phyloP scores from a whole-genome alignment of 2,329 filamentous ascomycete genomes.

The Torrubiella hemipterigena region DNA sequence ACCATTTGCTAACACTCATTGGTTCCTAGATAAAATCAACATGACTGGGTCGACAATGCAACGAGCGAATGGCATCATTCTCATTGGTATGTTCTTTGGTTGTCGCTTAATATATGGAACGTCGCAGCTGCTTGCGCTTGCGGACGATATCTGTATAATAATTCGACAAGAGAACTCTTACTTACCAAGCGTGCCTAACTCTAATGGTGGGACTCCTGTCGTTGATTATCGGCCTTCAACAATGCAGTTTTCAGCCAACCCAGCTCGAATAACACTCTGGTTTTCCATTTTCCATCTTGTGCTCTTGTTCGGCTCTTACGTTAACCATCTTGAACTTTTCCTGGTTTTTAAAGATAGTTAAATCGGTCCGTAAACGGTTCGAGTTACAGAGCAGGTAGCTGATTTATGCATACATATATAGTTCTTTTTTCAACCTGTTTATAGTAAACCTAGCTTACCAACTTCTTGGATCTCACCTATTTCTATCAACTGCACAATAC shows the following conservation, averaged over 20 bases:
- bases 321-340: constrained; percentile 70
- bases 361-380: constrained; percentile 66
- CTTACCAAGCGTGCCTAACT: constrained; percentile 18
- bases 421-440: too few species aligned
- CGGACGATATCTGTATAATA: constrained; percentile 54
- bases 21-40: constrained; percentile 80
- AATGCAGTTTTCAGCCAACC: constrained; percentile 29
- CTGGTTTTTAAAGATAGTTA: constrained; percentile 83
- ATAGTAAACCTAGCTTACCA: too few species aligned
- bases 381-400: too few species aligned
- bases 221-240: too few species aligned
- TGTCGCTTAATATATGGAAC: constrained; percentile 70
- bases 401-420: too few species aligned
- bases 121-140: constrained; percentile 57
- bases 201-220: too few species aligned
- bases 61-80: constrained; percentile 63
- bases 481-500: too few species aligned
- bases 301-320: constrained; percentile 61
- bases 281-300: constrained; percentile 54
- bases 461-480: too few species aligned
- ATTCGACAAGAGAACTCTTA: constrained; percentile 22
- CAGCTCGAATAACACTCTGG: constrained; percentile 38
- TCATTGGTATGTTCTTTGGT: constrained; percentile 63
- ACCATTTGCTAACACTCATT: constrained; percentile 79
- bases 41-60: constrained; percentile 66